Conservation (phyloP, 1,284 basidiomycete genomes). For the Malassezia japonica region DNA sequence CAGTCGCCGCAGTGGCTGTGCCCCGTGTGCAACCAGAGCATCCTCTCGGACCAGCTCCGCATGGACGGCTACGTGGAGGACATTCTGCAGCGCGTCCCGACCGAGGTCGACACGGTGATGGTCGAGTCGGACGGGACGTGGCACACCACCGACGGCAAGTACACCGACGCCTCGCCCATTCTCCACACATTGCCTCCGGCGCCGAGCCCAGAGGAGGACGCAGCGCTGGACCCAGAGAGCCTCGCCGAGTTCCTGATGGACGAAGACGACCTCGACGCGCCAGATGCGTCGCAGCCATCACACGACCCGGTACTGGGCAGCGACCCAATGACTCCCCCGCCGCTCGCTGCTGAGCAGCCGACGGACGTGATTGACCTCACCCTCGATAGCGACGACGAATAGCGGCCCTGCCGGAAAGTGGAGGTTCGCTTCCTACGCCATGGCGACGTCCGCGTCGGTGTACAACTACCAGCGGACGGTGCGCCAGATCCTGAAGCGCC, state of each 20-base stretch:
- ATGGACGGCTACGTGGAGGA: conserved; percentile 75
- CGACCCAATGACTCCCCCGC: neutral
- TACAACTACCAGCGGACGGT: conserved; percentile 44
- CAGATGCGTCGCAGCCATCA: neutral
- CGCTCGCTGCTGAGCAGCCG: neutral
- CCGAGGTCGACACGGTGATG: conserved; percentile 76
- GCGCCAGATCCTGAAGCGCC: conserved; percentile 39
- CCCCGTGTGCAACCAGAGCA: conserved; percentile 76
- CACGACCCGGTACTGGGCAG: neutral
- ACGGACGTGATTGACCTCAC: conserved; percentile 21
- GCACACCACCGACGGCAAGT: conserved; percentile 81
- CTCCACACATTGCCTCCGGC: neutral
- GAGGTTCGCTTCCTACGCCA: conserved; percentile 15
- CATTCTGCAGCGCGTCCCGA: conserved; percentile 66
- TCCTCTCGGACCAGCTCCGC: conserved; percentile 72
- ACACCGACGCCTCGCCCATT: conserved; percentile 34
- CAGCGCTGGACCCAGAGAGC: neutral
- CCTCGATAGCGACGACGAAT: conserved; percentile 15
- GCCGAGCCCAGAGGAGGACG: neutral
- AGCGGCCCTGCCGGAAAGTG: neutral
- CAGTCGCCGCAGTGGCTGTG: conserved; percentile 93
- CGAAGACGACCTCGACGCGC: neutral
- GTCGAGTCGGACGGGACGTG: conserved; percentile 89
- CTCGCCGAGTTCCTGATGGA: neutral
- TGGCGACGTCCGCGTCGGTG: conserved; percentile 43